Conservation (phyloP, 2,329 filamentous ascomycete species). For the Ceratocystis eucalypticola region DNA sequence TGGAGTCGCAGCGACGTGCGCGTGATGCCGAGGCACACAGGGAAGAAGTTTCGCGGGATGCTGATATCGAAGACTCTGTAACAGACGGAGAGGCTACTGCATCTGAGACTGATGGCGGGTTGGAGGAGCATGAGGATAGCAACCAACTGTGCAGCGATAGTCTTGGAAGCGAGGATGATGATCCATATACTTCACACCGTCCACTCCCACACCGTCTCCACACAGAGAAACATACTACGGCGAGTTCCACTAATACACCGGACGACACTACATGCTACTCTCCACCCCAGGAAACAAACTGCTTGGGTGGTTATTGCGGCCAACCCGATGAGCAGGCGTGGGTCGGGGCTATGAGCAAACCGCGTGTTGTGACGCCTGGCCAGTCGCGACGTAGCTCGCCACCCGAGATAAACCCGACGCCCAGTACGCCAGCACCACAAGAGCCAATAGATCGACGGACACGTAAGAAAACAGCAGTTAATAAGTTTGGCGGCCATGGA, state of each 20-base stretch:
- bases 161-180: neutral
- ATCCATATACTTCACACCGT: neutral
- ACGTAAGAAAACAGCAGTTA: neutral
- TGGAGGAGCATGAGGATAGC: neutral
- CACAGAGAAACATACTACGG: neutral
- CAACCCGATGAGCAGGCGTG: slow-evolving; percentile 45
- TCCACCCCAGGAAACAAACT: too few relatives aligned
- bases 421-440: slow-evolving; percentile 12
- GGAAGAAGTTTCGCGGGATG: slow-evolving; percentile 22
- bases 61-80: slow-evolving; percentile 23
- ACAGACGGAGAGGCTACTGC: slow-evolving; percentile 28
- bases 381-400: slow-evolving; percentile 28
- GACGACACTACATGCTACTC: too few relatives aligned
- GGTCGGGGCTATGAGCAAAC: slow-evolving; percentile 36
- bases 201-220: neutral
- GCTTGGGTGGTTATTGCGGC: slow-evolving; percentile 26
- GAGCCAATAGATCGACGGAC: neutral
- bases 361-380: slow-evolving; percentile 24
- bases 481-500: neutral
- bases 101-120: slow-evolving; percentile 18
- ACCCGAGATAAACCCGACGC: slow-evolving; percentile 10
- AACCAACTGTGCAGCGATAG: slow-evolving; percentile 22
- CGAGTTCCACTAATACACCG: neutral
- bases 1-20: slow-evolving; percentile 40
- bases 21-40: slow-evolving; percentile 19